phyloP scores from a whole-genome alignment of 2,329 filamentous ascomycete genomes.

The Biscogniauxia marginata region DNA sequence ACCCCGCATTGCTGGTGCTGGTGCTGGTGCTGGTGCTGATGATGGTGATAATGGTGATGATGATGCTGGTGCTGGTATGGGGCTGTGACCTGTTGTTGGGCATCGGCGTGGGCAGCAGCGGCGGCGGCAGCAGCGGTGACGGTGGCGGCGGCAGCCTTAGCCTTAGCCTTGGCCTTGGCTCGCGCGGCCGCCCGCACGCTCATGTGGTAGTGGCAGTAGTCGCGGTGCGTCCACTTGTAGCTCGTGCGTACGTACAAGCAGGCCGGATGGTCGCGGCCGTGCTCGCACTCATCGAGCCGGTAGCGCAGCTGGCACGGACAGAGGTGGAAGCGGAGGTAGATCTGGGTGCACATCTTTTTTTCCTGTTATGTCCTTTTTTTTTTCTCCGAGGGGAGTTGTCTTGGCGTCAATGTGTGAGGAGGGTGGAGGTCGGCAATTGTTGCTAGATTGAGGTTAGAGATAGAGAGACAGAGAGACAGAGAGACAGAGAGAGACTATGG shows the following conservation, averaged over 20 bases:
- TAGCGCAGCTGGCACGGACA: constrained; percentile 26
- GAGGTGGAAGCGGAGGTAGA: constrained; percentile 18
- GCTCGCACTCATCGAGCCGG: constrained; percentile 19
- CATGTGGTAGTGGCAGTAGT: constrained; percentile 21
- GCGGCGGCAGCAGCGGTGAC: background rate
- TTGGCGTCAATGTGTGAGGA: background rate
- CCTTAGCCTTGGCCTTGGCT: background rate
- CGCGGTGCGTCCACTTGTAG: constrained; percentile 17
- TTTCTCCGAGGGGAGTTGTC: background rate
- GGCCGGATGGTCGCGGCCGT: constrained; percentile 17
- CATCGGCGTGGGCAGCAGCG: too few species aligned
- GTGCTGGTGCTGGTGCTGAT: background rate
- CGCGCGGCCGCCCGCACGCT: background rate
- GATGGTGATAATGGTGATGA: too few species aligned
- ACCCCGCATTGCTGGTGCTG: background rate
- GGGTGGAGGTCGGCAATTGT: too few species aligned
- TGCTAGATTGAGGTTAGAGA: too few species aligned
- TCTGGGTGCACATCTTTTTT: constrained; percentile 23
- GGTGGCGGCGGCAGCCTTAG: background rate
- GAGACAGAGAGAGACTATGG: too few species aligned
- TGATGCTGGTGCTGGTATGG: too few species aligned
- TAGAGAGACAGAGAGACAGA: too few species aligned
- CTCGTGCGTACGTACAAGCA: constrained; percentile 16
- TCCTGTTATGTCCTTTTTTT: background rate
- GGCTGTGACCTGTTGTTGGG: too few species aligned